A percentile compares a stretch with the other conserved stretches of the same genome.
phyloP scores from a whole-genome alignment of 148 eudicot species.

The Chenopodium quinoa region DNA sequence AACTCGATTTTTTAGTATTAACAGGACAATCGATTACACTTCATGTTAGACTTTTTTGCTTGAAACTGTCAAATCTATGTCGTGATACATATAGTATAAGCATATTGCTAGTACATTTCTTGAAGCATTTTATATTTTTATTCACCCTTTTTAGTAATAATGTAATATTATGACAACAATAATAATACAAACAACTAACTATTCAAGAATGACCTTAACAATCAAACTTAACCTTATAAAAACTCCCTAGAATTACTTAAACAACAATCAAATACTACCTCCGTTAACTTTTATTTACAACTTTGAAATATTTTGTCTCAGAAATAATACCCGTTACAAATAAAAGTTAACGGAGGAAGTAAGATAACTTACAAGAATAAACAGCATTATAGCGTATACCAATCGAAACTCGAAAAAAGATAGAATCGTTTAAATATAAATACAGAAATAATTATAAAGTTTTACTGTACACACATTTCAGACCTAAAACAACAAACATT shows the following conservation, averaged over 20 bases:
- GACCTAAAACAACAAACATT: not conserved
- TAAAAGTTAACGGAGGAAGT: too few species aligned
- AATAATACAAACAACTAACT: not conserved
- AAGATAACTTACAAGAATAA: not conserved
- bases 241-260: not conserved
- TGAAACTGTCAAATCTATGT: not conserved
- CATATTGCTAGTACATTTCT: not conserved
- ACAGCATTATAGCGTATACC: not conserved
- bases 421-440: not conserved
- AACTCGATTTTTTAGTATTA: not conserved
- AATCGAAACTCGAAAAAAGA: not conserved
- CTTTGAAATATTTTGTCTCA: too few species aligned
- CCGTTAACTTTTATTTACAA: too few species aligned
- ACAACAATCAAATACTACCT: not conserved
- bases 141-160: not conserved
- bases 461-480: not conserved
- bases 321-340: too few species aligned
- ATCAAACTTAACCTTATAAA: not conserved
- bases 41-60: not conserved
- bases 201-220: not conserved
- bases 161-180: not conserved
- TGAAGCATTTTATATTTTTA: not conserved
- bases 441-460: not conserved
- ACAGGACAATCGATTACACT: too few species aligned
- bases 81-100: not conserved